Evolutionary conservation across 2,329 filamentous ascomycete genomes (phyloP).

Genomic region (Hymenoscyphus occultus): DNA sequence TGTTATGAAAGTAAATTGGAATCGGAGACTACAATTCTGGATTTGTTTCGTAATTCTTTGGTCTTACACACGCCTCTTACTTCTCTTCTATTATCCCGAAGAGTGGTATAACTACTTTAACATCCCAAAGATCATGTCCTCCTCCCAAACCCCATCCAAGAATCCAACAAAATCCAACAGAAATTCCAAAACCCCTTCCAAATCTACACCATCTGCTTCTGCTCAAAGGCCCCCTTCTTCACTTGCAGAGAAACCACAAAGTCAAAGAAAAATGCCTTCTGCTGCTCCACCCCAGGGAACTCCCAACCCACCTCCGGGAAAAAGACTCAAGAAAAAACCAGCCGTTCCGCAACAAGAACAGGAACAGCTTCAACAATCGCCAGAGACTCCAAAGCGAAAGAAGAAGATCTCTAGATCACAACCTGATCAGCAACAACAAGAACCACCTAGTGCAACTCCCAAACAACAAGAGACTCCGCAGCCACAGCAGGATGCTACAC

Average conservation of each 20-base stretch:
- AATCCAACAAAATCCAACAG: neutral
- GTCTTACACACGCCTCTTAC: constrained; percentile 1
- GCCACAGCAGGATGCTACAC: neutral
- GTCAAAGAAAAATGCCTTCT: constrained; percentile 11
- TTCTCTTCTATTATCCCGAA: constrained; percentile 11
- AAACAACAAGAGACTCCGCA: neutral
- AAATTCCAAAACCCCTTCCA: neutral
- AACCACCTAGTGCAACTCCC: neutral
- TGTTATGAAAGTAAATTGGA: constrained; percentile 5
- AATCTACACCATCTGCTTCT: neutral
- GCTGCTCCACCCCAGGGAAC: constrained; percentile 7
- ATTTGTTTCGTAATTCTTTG: constrained; percentile 10
- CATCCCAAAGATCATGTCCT: constrained; percentile 18
- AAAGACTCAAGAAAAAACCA: constrained; percentile 12
- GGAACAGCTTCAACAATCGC: neutral
- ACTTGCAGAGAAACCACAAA: neutral
- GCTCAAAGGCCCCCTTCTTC: neutral
- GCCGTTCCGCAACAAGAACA: neutral
- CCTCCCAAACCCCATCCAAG: constrained; percentile 5
- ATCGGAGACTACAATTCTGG: constrained; percentile 1
- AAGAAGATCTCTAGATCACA: constrained; percentile 10
- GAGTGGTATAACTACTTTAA: constrained; percentile 13
- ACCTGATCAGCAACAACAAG: neutral
- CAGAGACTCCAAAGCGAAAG: constrained; percentile 6
- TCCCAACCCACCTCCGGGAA: constrained; percentile 1